Base-by-base conservation (phyloP, 495 filamentous ascomycete genomes). In the Aspergillus hancockii region DNA sequence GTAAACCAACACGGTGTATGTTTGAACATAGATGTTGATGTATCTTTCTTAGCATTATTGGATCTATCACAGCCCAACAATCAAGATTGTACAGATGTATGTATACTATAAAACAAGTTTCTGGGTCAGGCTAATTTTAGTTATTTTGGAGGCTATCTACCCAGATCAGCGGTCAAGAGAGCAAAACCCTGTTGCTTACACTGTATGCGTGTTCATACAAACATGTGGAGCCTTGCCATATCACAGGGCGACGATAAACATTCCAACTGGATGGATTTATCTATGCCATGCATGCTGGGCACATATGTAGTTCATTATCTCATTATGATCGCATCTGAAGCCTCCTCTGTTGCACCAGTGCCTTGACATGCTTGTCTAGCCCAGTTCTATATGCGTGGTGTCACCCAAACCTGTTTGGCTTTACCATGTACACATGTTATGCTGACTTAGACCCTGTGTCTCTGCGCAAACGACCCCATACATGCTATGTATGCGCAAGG, bases 221-320 rank as follows among this genome's bases (percentile, higher is more conserved):
- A 14, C 21, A 47, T 23, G 43, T 47, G 43, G 43, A 23, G 13
- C 43, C 21, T 25, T 18, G 22, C 30, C 3, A 21, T 40, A 53
- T 28, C 50, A 36, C 21, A 19, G 38, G 21, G 18, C 19, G 22
- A 36, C 16, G 7, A 38, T 52, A 38, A 18, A 10, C 21, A 51
- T 51, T 31, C 49, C 49, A 51, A 51, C 49, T 52, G 50, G 50
- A 4, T 52, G 50, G 50, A 8, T n/a, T 51, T 6, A 34, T 51
- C n/a, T 31, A 51, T 51, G 49, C 49, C 25, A 52, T 52, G 50
- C 50, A 52, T 52, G 31, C 25, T 51, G 25, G 31, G 30, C n/a
- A 30, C 47, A 23, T 38, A 52, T 21, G 30, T 52, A 4, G 18
- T 53, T 23, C 51, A 22, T 53, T 53, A 53, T 40, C 21, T 23